Evolutionary conservation across 495 filamentous ascomycete species (phyloP), one percentile per base, ranked within the genome.

Genomic region (Tuber borchii): DNA sequence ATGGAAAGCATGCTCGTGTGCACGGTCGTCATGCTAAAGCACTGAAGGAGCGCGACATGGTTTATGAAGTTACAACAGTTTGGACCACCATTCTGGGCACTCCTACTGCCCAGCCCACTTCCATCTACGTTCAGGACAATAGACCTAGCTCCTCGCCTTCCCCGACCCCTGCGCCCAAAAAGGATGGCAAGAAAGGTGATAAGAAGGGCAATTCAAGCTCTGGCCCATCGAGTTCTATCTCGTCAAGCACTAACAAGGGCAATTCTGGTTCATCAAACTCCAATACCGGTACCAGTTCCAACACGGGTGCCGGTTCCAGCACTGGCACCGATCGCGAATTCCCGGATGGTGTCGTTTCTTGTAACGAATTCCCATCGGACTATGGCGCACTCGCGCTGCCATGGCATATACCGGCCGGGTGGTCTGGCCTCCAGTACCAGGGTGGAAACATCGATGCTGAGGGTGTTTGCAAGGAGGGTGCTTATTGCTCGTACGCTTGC

Each of bases 401-500:
- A 69, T 97, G 91, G 87, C 85, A 91, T 9, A 87, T 87, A 37
- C 85, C 92, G 20, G 88, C 86, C 72, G 93, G 93, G 75, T 99
- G 90, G 91, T 90, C 89, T 74, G 93, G 94, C 83, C 87, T 98
- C 78, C 93, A 95, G 84, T 90, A 89, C 80, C 83, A 88, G 73
- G 93, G 93, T 74, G 87, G 86, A 65, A 90, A 91, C 73, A 85
- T 85, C n/a, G 88, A 90, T 71, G 79, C 83, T 16, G 84, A 83
- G 26, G 87, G 87, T 17, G 83, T 86, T 71, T 94, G 93, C 84
- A 83, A 78, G 39, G 83, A 86, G 14, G 90, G 89, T 56, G 85
- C 87, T 69, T 92, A 93, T 86, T 97, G 95, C 88, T 97, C 94
- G 8, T 99, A 98, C 82, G 93, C 92, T 72, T 99, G 95, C 86